Percentiles rank a stretch among this genome's conserved stretches.
phyloP scores from a whole-genome alignment of 371 early-diverging fungal genomes.

The Lichtheimia ramosa region DNA sequence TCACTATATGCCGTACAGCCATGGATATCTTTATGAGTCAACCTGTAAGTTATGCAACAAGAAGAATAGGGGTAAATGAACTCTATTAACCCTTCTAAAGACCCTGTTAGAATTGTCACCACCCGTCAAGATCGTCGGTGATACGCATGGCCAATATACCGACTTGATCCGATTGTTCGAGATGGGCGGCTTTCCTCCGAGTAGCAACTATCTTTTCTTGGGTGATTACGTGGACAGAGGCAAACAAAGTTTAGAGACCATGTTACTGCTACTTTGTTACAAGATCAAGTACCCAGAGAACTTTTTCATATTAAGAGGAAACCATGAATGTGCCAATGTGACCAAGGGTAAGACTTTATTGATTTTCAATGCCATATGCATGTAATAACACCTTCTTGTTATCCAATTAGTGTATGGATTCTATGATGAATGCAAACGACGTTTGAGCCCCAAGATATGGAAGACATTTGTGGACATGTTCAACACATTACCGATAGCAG shows the following conservation, averaged over 20 bases:
- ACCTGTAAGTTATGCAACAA: conserved; percentile 49
- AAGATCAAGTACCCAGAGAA: conserved; percentile 97
- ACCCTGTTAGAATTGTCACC: conserved; percentile 91
- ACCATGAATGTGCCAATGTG: conserved; percentile 97
- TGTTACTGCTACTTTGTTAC: conserved; percentile 90
- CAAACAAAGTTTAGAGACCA: conserved; percentile 94
- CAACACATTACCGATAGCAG: conserved; percentile 96
- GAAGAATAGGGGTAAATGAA: not conserved
- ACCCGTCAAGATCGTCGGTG: conserved; percentile 94
- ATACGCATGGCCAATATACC: conserved; percentile 94
- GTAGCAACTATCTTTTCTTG: conserved; percentile 88
- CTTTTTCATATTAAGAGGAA: conserved; percentile 96
- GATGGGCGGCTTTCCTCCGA: conserved; percentile 88
- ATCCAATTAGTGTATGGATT: conserved; percentile 90
- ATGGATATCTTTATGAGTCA: conserved; percentile 90
- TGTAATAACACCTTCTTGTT: not conserved
- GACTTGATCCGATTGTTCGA: conserved; percentile 93
- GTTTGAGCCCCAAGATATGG: conserved; percentile 93
- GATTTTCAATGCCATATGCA: not conserved
- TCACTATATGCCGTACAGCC: conserved; percentile 80
- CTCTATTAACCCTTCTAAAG: conserved; percentile 4
- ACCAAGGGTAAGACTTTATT: conserved; percentile 67
- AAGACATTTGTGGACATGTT: conserved; percentile 96
- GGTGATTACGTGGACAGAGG: conserved; percentile 99
- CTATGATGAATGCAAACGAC: conserved; percentile 98